phyloP scores from a whole-genome alignment of 2,329 filamentous ascomycete genomes.

The Endothia cerciana region DNA sequence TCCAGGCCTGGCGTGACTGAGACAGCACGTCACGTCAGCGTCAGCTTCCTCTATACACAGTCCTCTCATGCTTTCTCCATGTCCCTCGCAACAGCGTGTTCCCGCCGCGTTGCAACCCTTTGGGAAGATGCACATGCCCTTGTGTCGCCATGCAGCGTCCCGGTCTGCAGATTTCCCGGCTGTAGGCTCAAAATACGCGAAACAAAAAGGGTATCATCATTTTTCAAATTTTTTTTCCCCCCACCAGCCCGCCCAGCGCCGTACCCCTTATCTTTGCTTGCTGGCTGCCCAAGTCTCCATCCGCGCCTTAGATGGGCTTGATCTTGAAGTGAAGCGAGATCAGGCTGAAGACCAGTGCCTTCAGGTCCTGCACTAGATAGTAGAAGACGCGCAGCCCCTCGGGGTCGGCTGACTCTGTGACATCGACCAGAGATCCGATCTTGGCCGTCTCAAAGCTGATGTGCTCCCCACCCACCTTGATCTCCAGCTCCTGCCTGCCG shows the following conservation, averaged over 20 bases:
- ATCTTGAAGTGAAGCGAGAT: slow-evolving; percentile 98
- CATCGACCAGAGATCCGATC: slow-evolving; percentile 94
- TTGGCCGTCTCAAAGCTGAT: slow-evolving; percentile 99
- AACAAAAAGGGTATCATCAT: slow-evolving; percentile 23
- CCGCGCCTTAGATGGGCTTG: slow-evolving; percentile 66
- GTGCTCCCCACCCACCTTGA: slow-evolving; percentile 89
- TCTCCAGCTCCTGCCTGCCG: slow-evolving; percentile 93
- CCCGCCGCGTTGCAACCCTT: neutral
- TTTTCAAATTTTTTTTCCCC: too few species aligned
- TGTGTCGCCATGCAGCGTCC: neutral
- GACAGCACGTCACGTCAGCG: neutral
- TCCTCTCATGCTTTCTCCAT: neutral
- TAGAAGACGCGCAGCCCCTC: slow-evolving; percentile 97
- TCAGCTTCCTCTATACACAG: neutral
- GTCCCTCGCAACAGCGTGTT: neutral
- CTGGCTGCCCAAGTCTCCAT: neutral
- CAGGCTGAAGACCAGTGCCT: slow-evolving; percentile 93
- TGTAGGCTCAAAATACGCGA: neutral
- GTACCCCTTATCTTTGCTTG: neutral
- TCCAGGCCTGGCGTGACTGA: neutral
- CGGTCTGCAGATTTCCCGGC: neutral
- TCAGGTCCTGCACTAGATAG: slow-evolving; percentile 96
- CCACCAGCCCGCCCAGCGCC: neutral
- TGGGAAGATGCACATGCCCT: neutral
- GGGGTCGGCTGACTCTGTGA: slow-evolving; percentile 93